Evolutionary conservation across 495 filamentous ascomycete species (phyloP).

Genomic region (Podospora appendiculata): DNA sequence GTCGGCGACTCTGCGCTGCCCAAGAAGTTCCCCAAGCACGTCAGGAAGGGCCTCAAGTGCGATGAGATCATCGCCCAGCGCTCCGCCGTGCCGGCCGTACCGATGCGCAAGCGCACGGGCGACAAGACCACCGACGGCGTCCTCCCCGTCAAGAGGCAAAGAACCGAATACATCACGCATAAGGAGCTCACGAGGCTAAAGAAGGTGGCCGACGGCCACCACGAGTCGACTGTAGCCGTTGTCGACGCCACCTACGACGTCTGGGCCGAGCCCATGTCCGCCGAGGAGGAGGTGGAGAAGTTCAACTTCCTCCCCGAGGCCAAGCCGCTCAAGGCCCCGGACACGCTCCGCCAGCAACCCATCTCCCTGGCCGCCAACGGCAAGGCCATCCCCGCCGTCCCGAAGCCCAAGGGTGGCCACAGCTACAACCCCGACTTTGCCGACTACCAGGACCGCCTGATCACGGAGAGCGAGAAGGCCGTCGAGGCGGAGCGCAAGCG

Average conservation of each 20-base stretch:
- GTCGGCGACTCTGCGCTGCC: conserved; percentile 14
- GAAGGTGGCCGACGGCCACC: conserved; percentile 66
- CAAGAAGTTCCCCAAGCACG: conserved; percentile 52
- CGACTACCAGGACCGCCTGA: conserved; percentile 72
- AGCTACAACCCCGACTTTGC: conserved; percentile 87
- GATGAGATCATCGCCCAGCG: conserved; percentile 86
- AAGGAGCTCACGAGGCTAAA: conserved; percentile 74
- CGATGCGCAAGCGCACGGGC: conserved; percentile 63
- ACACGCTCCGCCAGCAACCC: conserved; percentile 66
- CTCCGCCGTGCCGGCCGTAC: conserved; percentile 70
- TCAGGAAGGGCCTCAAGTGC: conserved; percentile 65
- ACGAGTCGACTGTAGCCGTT: conserved; percentile 45
- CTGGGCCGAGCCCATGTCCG: conserved; percentile 55
- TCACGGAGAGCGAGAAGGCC: conserved; percentile 65
- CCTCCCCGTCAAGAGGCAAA: conserved; percentile 63
- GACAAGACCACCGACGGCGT: conserved; percentile 53
- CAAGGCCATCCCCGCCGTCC: conserved; percentile 68
- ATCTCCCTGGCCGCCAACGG: conserved; percentile 73
- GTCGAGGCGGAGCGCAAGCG: conserved; percentile 75
- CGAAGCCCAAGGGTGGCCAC: conserved; percentile 66
- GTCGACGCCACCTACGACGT: conserved; percentile 61
- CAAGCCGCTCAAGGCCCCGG: conserved; percentile 61
- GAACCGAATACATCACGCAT: conserved; percentile 65
- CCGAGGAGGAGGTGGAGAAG: conserved; percentile 37
- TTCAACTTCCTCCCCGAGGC: conserved; percentile 56